phyloP scores from a whole-genome alignment of 1,284 basidiomycete genomes.

The Pyrrhoderma lamaoense region DNA sequence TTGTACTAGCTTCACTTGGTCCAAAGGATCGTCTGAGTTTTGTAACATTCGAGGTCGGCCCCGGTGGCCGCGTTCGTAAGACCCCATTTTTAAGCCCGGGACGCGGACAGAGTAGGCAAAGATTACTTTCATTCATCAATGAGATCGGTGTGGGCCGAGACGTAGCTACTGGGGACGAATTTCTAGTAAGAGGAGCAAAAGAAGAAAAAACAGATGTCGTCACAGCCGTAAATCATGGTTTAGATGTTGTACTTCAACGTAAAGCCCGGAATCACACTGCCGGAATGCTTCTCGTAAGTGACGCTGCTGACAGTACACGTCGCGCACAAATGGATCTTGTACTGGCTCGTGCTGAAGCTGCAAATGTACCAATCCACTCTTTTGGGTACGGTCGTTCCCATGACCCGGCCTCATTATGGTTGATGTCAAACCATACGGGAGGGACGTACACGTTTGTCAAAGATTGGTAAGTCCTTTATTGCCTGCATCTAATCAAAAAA shows the following conservation, averaged over 20 bases:
- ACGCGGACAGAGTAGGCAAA: conserved; percentile 55
- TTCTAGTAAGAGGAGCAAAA: conserved; percentile 66
- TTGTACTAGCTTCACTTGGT: conserved; percentile 70
- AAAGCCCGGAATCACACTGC: conserved; percentile 86
- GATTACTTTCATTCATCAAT: conserved; percentile 74
- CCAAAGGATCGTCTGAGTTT: conserved; percentile 74
- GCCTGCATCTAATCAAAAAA: neutral
- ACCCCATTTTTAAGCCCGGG: conserved; percentile 82
- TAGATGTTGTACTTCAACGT: conserved; percentile 90
- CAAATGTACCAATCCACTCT: conserved; percentile 92
- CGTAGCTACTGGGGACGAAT: conserved; percentile 50
- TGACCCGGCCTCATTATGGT: conserved; percentile 96
- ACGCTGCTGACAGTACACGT: conserved; percentile 82
- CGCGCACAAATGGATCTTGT: conserved; percentile 99
- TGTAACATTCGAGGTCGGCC: conserved; percentile 84
- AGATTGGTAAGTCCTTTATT: conserved; percentile 55
- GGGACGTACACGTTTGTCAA: conserved; percentile 97
- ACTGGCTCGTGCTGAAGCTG: conserved; percentile 91
- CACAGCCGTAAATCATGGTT: conserved; percentile 87
- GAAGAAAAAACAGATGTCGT: conserved; percentile 96
- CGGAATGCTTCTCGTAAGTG: conserved; percentile 89
- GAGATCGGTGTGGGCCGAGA: conserved; percentile 48
- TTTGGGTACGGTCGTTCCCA: conserved; percentile 96
- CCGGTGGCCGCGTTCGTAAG: conserved; percentile 72
- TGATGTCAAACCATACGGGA: conserved; percentile 94